Evolutionary conservation across 2,329 filamentous ascomycete species (phyloP), one percentile per base, ranked within the genome.

Genomic region (Amauroascus niger): DNA sequence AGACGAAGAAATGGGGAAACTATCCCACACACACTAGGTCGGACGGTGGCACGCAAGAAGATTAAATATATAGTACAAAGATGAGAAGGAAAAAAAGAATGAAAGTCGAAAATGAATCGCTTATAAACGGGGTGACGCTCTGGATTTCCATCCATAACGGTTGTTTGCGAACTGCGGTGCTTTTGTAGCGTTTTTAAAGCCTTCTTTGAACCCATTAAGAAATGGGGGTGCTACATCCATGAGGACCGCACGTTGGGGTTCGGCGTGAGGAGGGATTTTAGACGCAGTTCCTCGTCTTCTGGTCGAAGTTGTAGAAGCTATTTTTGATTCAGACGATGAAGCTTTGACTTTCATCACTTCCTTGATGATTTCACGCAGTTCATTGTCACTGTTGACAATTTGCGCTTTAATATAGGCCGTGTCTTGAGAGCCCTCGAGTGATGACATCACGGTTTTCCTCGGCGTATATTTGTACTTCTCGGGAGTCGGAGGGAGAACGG

Each of bases 341-440:
- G 53, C 55, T 24, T 61, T 62, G 33, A 60, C 58, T 61, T 76
- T 77, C 55, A 70, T 76, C 52, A 76, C 67, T 1, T 83, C 78
- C 57, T 80, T 85, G 60, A 94, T 69, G 39, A 95, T 83, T 0
- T 85, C 78, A 11, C 77, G 77, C 1, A 97, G 73, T 65, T 96
- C 90, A 26, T 79, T 71, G 40, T 94, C 87, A 52, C 82, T 76
- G 32, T 76, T 79, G 5, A 82, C 81, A 61, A 96, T 93, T 68
- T 98, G 93, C 0, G 93, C 91, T 62, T 80, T 84, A 49, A 97
- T 78, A 65, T 93, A 93, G 7, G 76, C 71, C 3, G 82, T 63
- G 30, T 80, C 76, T 28, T 70, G 70, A 2, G 69, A 69, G 6
- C 77, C 76, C 43, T 79, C 75, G 1, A 95, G 75, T 1, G 77